phyloP scores from a whole-genome alignment of 768 basidiomycete species.

The Naganishia vishniacii region DNA sequence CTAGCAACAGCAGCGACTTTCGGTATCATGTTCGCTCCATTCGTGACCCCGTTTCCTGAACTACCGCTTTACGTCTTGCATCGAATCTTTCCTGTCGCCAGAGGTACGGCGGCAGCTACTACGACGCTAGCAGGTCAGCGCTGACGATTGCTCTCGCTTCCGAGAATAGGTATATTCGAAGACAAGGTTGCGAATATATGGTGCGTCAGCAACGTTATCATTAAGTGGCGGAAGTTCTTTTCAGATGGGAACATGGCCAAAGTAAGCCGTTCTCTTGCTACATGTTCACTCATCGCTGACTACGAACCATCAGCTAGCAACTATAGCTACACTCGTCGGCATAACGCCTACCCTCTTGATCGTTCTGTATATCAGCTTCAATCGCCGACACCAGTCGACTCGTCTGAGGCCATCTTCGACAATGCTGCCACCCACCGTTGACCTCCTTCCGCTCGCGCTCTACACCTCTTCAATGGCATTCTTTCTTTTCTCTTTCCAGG shows the following conservation, averaged over 20 bases:
- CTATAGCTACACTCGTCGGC: slow-evolving; percentile 62
- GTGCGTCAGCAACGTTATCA: slow-evolving; percentile 81
- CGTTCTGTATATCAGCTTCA: slow-evolving; percentile 38
- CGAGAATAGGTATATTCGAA: slow-evolving; percentile 33
- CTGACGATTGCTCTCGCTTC: background rate
- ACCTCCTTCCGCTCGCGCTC: slow-evolving; percentile 72
- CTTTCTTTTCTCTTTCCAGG: slow-evolving; percentile 94
- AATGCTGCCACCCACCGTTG: slow-evolving; percentile 53
- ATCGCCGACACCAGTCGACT: slow-evolving; percentile 13
- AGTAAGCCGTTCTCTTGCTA: slow-evolving; percentile 22
- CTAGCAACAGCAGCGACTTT: slow-evolving; percentile 62
- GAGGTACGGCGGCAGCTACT: slow-evolving; percentile 58
- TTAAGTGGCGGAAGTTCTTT: slow-evolving; percentile 67
- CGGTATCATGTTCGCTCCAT: slow-evolving; percentile 68
- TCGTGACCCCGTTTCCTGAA: slow-evolving; percentile 55
- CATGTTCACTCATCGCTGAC: background rate
- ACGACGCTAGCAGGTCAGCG: no score
- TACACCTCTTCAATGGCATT: slow-evolving; percentile 80
- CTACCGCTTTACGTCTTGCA: slow-evolving; percentile 61
- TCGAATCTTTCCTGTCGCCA: slow-evolving; percentile 84
- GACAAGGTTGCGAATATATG: slow-evolving; percentile 82
- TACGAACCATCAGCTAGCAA: slow-evolving; percentile 53
- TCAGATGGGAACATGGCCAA: slow-evolving; percentile 30
- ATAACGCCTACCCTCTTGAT: slow-evolving; percentile 54
- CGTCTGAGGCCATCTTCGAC: slow-evolving; percentile 35